phyloP scores from a whole-genome alignment of 2,329 filamentous ascomycete genomes.

The Monosporascus sp. region DNA sequence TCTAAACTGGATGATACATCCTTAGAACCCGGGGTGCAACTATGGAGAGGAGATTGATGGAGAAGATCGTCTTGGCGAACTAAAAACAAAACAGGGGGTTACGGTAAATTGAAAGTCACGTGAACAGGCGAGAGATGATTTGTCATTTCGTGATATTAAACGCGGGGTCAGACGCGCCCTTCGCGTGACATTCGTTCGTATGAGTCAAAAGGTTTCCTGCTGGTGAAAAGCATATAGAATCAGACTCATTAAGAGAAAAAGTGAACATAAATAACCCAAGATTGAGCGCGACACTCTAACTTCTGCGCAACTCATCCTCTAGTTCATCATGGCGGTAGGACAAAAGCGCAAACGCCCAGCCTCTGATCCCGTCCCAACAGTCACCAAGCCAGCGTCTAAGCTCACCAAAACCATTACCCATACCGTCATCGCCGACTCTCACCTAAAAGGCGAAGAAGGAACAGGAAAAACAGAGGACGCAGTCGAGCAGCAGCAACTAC shows the following conservation, averaged over 20 bases:
- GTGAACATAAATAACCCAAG: too few relatives aligned
- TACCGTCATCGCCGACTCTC: background rate
- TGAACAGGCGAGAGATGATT: slow-evolving; percentile 13
- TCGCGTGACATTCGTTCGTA: slow-evolving; percentile 9
- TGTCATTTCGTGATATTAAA: slow-evolving; percentile 3
- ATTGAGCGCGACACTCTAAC: too few relatives aligned
- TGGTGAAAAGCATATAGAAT: background rate
- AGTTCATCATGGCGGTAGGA: slow-evolving; percentile 14
- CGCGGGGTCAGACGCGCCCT: slow-evolving; percentile 15
- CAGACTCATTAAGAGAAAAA: background rate
- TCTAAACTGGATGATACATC: too few relatives aligned
- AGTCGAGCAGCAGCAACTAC: slow-evolving; percentile 19
- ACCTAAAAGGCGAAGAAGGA: background rate
- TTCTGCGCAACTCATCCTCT: background rate
- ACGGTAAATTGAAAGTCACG: slow-evolving; percentile 3
- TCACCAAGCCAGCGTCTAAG: background rate
- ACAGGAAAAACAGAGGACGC: too few relatives aligned
- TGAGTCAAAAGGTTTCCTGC: background rate
- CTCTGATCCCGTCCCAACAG: background rate
- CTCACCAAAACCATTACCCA: background rate
- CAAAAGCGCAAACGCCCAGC: slow-evolving; percentile 21
- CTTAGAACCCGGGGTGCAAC: too few relatives aligned
- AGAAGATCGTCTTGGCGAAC: too few relatives aligned
- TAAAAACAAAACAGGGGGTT: too few relatives aligned
- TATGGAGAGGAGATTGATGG: too few relatives aligned